Evolutionary conservation across 139 green algal genomes (phyloP), one percentile per base, ranked within the genome.

Genomic region (Tetradesmus lagerheimii): DNA sequence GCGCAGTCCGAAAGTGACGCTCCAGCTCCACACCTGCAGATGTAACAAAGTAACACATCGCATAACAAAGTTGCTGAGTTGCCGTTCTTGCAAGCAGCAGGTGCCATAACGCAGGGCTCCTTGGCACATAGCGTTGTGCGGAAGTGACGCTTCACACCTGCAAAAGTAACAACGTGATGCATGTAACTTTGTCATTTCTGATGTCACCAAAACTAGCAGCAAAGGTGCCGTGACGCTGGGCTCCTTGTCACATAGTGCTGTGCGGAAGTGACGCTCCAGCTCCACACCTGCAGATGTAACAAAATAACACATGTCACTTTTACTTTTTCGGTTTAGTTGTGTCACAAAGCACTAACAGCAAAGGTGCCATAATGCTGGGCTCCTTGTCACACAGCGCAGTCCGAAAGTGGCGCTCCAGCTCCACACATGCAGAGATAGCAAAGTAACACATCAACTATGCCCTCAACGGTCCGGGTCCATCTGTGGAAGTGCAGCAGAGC

Each of bases 351-450:
- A 95, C 98, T 85, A 94, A 98, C 43, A 99, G 93, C 31, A 96
- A 93, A 25, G 98, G 97, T 31, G 91, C 93, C 98, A 99, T 99
- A 3, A 99, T 97, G 41, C 93, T 95, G n/a, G 98, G 98, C 92
- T 99, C 98, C 94, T 97, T 97, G 90, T 97, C 96, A 79, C 95
- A 97, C 39, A 98, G 90, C 74, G 93, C 91, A 38, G 94, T 92
- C 27, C 95, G 82, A 79, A 98, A 95, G 86, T 95, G 94, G 14
- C 88, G 90, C 47, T 97, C 93, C 35, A 98, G 50, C 82, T 98
- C 96, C 29, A 94, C 76, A 82, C 95, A 93, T 88, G 80, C 47
- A 45, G 18, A 38, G 29, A 38, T 3, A 5, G 15, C 14, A 31
- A 14, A n/a, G 11, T 5, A 18, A 1, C 39, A 81, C 77, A 47